phyloP scores from a whole-genome alignment of 2,329 filamentous ascomycete genomes.

The Blumeria graminis region DNA sequence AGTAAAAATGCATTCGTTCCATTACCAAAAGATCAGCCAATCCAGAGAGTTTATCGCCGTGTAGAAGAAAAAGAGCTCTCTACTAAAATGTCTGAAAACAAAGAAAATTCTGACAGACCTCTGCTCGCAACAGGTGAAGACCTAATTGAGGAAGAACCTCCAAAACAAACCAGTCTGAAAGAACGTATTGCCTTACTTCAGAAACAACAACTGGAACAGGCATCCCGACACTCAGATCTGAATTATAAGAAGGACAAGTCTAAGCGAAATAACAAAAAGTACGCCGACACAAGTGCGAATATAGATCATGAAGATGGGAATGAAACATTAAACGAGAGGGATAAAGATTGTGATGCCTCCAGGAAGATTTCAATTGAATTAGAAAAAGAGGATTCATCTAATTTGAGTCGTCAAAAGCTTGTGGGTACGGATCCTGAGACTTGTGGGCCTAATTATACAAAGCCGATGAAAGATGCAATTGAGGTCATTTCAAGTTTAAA shows the following conservation, averaged over 20 bases:
- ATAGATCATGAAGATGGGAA: constrained; percentile 18
- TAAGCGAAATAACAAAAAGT: constrained; percentile 51
- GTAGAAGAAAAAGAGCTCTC: constrained; percentile 63
- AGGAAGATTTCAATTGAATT: constrained; percentile 27
- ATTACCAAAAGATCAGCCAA: constrained; percentile 42
- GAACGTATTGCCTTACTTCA: constrained; percentile 87
- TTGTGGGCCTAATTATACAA: constrained; percentile 11
- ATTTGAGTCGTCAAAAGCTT: constrained; percentile 26
- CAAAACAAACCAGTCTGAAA: constrained; percentile 81
- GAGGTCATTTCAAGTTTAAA: constrained; percentile 40
- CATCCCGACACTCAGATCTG: constrained; percentile 55
- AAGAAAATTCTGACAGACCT: constrained; percentile 43
- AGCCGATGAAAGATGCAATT: constrained; percentile 31
- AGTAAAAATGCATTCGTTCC: constrained; percentile 81
- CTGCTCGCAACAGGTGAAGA: constrained; percentile 25
- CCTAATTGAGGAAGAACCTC: constrained; percentile 45
- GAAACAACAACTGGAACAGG: constrained; percentile 79
- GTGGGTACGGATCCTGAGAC: constrained; percentile 20
- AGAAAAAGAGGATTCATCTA: constrained; percentile 18
- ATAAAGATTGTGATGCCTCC: constrained; percentile 22
- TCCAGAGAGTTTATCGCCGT: constrained; percentile 55
- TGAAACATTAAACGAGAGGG: constrained; percentile 20
- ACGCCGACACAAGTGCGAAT: constrained; percentile 19
- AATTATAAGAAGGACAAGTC: constrained; percentile 68
- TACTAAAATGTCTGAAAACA: constrained; percentile 39